Evolutionary conservation across 225 moss, liverwort and hornwort species (phyloP).

Genomic region (Pseudoscleropodium purum): DNA sequence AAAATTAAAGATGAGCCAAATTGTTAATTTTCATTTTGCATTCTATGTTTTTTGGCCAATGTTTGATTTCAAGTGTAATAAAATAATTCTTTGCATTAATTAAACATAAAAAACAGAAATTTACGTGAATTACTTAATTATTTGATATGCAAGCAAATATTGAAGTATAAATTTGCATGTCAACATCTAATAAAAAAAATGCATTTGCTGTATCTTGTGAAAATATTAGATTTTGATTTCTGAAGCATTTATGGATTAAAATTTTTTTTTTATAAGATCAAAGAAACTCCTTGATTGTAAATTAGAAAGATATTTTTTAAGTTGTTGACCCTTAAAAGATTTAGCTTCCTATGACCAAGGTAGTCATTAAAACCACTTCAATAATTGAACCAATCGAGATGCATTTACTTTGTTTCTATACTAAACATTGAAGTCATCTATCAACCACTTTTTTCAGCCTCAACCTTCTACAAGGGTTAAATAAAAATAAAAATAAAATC

Average conservation of each 20-base stretch:
- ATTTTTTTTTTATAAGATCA: not conserved
- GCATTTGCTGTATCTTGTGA: not conserved
- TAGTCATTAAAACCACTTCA: no score
- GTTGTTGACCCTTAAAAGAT: no score
- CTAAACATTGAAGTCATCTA: no score
- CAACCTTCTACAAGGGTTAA: no score
- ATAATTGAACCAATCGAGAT: no score
- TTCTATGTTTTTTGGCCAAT: no score
- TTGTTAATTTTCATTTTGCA: not conserved
- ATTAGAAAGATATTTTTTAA: accelerated
- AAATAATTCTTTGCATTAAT: no score
- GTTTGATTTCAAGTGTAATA: not conserved
- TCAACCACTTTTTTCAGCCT: no score
- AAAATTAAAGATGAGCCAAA: not conserved
- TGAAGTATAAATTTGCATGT: not conserved
- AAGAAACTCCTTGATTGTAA: no score
- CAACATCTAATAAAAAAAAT: not conserved
- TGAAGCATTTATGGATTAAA: no score
- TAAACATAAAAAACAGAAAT: not conserved
- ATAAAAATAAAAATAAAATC: not conserved
- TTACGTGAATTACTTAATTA: not conserved
- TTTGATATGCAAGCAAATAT: not conserved
- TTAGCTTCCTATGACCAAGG: no score
- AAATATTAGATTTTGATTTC: not conserved
- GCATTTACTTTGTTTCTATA: no score